Evolutionary conservation across 371 early-diverging fungal species (phyloP).

Genomic region (Rhizopus microsporus): DNA sequence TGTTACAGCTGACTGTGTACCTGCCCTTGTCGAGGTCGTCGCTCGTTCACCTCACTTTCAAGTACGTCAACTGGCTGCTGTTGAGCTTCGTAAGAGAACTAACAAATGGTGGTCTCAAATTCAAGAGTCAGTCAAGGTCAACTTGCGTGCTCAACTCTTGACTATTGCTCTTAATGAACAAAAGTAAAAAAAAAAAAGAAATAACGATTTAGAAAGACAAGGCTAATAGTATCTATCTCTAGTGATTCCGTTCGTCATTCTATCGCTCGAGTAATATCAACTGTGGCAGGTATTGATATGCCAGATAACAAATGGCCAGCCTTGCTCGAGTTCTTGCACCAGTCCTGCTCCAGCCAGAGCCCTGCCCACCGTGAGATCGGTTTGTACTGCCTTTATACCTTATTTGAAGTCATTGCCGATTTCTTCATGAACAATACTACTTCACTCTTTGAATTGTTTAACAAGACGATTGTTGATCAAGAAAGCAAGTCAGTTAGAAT

Average conservation of each 20-base stretch:
- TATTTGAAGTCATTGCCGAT: slow-evolving; percentile 84
- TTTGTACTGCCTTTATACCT: slow-evolving; percentile 74
- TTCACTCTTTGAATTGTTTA: slow-evolving; percentile 72
- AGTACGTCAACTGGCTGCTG: slow-evolving; percentile 87
- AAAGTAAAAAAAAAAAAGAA: slow-evolving; percentile 47
- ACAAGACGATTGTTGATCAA: slow-evolving; percentile 71
- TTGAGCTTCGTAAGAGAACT: slow-evolving; percentile 84
- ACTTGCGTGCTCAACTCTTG: slow-evolving; percentile 68
- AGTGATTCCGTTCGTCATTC: slow-evolving; percentile 74
- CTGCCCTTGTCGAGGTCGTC: slow-evolving; percentile 71
- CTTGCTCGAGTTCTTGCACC: slow-evolving; percentile 70
- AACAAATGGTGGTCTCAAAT: slow-evolving; percentile 72
- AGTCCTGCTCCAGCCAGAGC: slow-evolving; percentile 66
- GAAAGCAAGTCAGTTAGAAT: slow-evolving; percentile 79
- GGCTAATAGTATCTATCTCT: not conserved
- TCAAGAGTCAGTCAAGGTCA: slow-evolving; percentile 50
- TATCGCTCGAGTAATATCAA: slow-evolving; percentile 80
- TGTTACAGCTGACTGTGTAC: slow-evolving; percentile 61
- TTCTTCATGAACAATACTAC: slow-evolving; percentile 60
- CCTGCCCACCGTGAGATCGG: slow-evolving; percentile 84
- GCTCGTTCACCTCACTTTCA: slow-evolving; percentile 55
- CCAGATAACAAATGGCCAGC: slow-evolving; percentile 78
- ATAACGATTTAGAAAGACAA: not conserved
- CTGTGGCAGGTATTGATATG: slow-evolving; percentile 80
- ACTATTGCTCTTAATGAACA: slow-evolving; percentile 71